Conservation (phyloP, 176 grass and related monocot species). For the Ampelocalamus luodianensis region DNA sequence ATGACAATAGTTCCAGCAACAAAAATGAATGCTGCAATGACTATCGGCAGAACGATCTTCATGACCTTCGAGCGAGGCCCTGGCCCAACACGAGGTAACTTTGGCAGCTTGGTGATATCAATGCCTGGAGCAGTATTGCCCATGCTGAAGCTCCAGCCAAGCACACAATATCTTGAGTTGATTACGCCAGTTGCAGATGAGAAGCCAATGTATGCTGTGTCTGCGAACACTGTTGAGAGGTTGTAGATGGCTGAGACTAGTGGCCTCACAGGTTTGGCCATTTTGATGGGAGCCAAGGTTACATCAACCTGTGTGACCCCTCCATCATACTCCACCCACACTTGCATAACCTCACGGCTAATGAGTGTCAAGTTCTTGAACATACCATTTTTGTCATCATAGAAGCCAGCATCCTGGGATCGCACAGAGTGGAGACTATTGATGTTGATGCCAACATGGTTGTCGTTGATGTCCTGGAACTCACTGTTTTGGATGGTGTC, state of each 20-base stretch:
- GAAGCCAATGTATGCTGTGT: slow-evolving; percentile 17
- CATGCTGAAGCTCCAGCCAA: slow-evolving; percentile 42
- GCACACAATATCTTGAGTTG: background rate
- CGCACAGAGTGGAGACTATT: background rate
- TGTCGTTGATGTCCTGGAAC: slow-evolving; percentile 35
- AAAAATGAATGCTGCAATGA: background rate
- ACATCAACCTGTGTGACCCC: background rate
- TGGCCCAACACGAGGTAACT: background rate
- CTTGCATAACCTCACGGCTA: background rate
- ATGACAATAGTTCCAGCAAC: background rate
- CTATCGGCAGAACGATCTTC: background rate
- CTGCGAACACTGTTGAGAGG: no score
- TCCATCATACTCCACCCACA: slow-evolving; percentile 28
- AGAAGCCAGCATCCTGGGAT: background rate
- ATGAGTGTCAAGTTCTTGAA: background rate
- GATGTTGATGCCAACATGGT: slow-evolving; percentile 42
- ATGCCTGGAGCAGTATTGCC: background rate
- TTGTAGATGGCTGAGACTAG: background rate
- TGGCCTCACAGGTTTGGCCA: background rate
- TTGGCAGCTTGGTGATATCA: background rate
- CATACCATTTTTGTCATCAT: background rate
- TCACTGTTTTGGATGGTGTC: slow-evolving; percentile 28
- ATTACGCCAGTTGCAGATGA: background rate
- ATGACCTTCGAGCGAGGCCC: background rate
- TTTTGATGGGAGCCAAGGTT: background rate